Conservation (phyloP, 2,329 filamentous ascomycete genomes). For the Colletotrichum liaoningense region DNA sequence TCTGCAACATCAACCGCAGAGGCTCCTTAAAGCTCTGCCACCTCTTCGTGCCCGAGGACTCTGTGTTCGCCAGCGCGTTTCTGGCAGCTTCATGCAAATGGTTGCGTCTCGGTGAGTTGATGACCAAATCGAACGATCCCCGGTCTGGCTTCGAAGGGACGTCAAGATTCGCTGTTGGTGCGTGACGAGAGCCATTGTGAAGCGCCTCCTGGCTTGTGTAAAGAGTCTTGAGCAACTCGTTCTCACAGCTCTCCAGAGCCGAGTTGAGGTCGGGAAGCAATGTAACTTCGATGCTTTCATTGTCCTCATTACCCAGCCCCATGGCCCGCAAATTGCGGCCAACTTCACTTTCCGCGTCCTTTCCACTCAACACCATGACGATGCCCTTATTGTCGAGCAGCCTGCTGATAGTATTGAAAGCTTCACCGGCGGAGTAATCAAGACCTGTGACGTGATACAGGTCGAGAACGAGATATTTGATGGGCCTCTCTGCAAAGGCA, state of each 20-base stretch:
- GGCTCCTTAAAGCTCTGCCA: conserved; percentile 93
- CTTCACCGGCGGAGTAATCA: conserved; percentile 96
- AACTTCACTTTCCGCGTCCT: conserved; percentile 80
- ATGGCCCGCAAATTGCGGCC: conserved; percentile 85
- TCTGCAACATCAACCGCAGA: conserved; percentile 89
- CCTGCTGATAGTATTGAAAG: conserved; percentile 91
- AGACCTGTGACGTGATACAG: conserved; percentile 90
- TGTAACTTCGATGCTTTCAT: conserved; percentile 78
- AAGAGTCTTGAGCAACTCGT: conserved; percentile 86
- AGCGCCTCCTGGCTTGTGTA: conserved; percentile 77
- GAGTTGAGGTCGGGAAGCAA: conserved; percentile 93
- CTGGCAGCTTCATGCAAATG: conserved; percentile 84
- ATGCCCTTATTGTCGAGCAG: conserved; percentile 83
- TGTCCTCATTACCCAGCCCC: conserved; percentile 79
- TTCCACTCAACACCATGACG: conserved; percentile 83
- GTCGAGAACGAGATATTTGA: conserved; percentile 91
- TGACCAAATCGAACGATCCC: conserved; percentile 56
- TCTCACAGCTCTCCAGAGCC: conserved; percentile 93
- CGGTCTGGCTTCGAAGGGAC: conserved; percentile 55
- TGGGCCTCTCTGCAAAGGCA: conserved; percentile 80
- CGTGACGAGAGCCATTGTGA: conserved; percentile 54
- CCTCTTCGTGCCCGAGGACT: conserved; percentile 68
- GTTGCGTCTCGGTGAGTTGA: conserved; percentile 83
- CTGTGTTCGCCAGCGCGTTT: conserved; percentile 76
- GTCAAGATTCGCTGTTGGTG: conserved; percentile 58